Evolutionary conservation across 805 yeast genomes (phyloP), one percentile per base, ranked within the genome.

Genomic region (Nakazawaea siamensis): DNA sequence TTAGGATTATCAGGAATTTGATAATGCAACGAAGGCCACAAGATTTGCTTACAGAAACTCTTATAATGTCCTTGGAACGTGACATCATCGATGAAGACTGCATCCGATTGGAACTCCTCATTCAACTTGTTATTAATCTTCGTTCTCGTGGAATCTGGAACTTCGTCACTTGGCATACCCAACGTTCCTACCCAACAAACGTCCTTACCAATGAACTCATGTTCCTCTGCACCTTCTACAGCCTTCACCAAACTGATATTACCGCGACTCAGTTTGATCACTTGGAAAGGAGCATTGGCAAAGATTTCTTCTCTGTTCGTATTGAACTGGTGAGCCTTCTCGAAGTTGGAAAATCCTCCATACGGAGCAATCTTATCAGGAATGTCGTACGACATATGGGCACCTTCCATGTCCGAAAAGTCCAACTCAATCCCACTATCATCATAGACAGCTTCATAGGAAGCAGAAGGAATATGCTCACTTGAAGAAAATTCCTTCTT

Each of bases 1-100:
- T 82, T 84, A 34, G 96, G 94, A 51, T 88, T 80, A 55, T 92
- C 97, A 0, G 97, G 97, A 25, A 90, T 84, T 55, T 90, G 96
- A 53, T 92, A 92, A 47, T 74, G 79, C 43, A 92, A 68, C 2
- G 96, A 85, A 21, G 98, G 98, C 97, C 97, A 92, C 42, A 92
- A 62, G 26, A 92, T 84, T 50, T 88, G 94, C 57, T 92, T 92
- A 56, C 97, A 90, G 55, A 82, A 92, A 34, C 85, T 83, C 39
- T 76, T 76, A 56, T 92, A 92, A 51, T 88, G 95, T 15, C 97
- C 97, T 49, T 81, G 82, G 47, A 86, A 85, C 1, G 86, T 76
- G 20, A 73, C 58, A 55, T 92, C 97, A 44, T 73, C 73, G 2
- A 90, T 77, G 40, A 73, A 75, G 2, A 87, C 83, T 0, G 86